These are phyloP conservation scores for Pyropia yezoensis DNA, from an alignment of 23 red algal species.

Conservation along the genomic window DNA sequence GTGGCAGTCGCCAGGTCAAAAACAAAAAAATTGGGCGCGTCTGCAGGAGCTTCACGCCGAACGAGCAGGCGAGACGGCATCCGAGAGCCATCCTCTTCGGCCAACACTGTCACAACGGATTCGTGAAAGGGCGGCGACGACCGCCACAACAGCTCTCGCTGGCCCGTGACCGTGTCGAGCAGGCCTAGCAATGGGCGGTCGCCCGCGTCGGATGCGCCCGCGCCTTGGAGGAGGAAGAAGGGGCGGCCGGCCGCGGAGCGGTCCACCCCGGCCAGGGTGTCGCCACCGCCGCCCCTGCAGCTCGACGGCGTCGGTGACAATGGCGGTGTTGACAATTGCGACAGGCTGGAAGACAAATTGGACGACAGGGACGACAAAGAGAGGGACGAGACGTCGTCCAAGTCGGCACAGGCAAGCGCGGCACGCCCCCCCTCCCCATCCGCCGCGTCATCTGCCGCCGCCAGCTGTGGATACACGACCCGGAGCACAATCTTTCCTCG, in stretches of 20 bases:
- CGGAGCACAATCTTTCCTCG: conserved; percentile 64
- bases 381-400: no score
- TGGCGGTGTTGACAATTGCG: no score
- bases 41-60: conserved; percentile 31
- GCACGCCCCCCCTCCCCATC: no score
- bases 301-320: no score
- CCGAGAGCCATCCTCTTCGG: conserved; percentile 35
- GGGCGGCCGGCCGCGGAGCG: conserved; percentile 20
- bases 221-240: conserved; percentile 51
- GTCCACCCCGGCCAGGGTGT: conserved; percentile 11
- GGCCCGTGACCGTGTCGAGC: conserved; percentile 44
- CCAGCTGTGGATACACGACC: conserved; percentile 31
- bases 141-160: conserved; percentile 66
- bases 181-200: conserved; percentile 62
- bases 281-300: background rate
- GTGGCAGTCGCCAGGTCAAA: conserved; percentile 19
- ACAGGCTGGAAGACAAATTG: no score
- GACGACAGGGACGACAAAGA: no score
- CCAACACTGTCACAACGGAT: conserved; percentile 40
- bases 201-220: conserved; percentile 78
- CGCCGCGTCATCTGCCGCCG: background rate
- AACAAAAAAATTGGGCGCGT: conserved; percentile 66
- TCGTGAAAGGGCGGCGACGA: conserved; percentile 67
- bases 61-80: conserved; percentile 46
- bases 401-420: no score